These are phyloP conservation scores for Aphanomyces astaci DNA, from an alignment of 352 stramenopile species.

Conservation along the genomic window DNA sequence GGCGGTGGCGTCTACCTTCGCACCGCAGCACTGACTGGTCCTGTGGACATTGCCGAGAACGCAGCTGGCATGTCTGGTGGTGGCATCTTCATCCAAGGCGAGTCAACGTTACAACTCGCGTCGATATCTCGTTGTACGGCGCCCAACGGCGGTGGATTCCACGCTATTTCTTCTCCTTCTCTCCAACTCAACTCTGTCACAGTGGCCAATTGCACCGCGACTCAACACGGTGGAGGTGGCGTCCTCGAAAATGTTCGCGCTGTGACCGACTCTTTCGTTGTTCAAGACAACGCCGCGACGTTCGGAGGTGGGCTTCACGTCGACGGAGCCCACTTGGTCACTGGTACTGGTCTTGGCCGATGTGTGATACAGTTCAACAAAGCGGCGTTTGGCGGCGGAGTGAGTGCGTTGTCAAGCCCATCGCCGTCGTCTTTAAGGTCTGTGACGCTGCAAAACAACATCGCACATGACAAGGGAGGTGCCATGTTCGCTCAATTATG, in stretches of 20 bases:
- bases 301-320: neutral
- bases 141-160: neutral
- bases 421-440: neutral
- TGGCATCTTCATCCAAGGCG: neutral
- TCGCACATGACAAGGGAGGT: neutral
- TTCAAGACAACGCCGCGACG: neutral
- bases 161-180: neutral
- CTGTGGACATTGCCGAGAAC: neutral
- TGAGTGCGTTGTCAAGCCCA: neutral
- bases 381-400: neutral
- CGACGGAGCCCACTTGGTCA: neutral
- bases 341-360: neutral
- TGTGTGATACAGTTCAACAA: neutral
- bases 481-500: slow-evolving; percentile 11
- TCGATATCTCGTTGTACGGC: neutral
- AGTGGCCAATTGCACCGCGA: neutral
- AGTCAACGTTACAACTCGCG: neutral
- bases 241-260: neutral
- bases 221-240: neutral
- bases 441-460: neutral
- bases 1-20: neutral
- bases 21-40: neutral
- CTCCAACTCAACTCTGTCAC: neutral
- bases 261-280: neutral
- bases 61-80: neutral